phyloP scores from a whole-genome alignment of 1,284 basidiomycete species.

The Puccinia triticina region DNA sequence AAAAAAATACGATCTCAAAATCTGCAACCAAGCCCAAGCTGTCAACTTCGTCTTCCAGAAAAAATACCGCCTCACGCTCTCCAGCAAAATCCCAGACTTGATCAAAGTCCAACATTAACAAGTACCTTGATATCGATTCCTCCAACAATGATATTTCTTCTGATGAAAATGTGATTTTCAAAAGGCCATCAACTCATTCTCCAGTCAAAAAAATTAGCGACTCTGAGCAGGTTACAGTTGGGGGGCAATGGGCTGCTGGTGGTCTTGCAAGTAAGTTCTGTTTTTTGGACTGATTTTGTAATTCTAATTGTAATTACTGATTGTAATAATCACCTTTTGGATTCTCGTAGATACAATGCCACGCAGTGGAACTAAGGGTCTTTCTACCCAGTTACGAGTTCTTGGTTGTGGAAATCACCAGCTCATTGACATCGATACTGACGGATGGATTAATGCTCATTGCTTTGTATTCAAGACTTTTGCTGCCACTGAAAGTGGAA shows the following conservation, averaged over 20 bases:
- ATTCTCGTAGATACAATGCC: neutral
- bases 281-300: too few species aligned
- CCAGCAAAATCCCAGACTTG: too few species aligned
- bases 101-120: too few species aligned
- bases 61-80: too few species aligned
- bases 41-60: too few species aligned
- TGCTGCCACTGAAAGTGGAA: neutral
- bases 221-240: too few species aligned
- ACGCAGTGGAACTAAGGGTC: neutral
- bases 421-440: neutral
- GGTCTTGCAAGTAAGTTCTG: constrained; percentile 8
- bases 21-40: too few species aligned
- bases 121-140: too few species aligned
- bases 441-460: neutral
- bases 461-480: constrained; percentile 12
- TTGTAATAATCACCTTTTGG: neutral
- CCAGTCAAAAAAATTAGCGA: neutral
- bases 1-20: too few species aligned
- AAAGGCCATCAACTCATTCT: neutral
- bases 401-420: neutral
- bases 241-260: neutral
- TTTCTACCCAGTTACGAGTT: neutral
- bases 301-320: neutral
- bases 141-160: too few species aligned
- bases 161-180: too few species aligned